Percentiles rank a stretch among this genome's conserved stretches.
These are phyloP conservation scores for Monosporascus sp. DNA, from an alignment of 2,329 filamentous ascomycete species.

Conservation along the genomic window DNA sequence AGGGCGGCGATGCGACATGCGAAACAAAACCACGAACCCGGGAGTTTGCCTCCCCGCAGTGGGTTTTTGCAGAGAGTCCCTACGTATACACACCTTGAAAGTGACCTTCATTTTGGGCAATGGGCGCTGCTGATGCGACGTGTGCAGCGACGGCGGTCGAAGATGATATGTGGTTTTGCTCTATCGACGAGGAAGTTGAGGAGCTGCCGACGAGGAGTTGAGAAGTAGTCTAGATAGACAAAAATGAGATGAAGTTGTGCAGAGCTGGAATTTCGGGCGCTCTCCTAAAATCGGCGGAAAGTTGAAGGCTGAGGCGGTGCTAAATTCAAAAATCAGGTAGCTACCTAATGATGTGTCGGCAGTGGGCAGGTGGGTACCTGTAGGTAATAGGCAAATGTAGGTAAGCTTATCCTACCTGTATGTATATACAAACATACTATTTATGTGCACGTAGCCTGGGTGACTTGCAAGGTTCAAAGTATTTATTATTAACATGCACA, in stretches of 20 bases:
- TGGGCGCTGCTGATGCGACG: slow-evolving; percentile 15
- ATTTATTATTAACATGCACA: too few species aligned
- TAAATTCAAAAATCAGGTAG: background rate
- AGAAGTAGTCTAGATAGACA: background rate
- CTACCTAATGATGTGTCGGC: slow-evolving; percentile 1
- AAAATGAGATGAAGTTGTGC: background rate
- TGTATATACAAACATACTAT: too few species aligned
- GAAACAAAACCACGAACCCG: background rate
- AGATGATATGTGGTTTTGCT: background rate
- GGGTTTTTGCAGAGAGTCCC: background rate
- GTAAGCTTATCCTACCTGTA: too few species aligned
- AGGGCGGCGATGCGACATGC: background rate
- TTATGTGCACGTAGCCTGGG: too few species aligned
- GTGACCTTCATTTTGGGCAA: slow-evolving; percentile 61
- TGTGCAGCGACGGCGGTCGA: background rate
- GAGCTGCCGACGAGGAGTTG: background rate
- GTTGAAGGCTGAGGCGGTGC: background rate
- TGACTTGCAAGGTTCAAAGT: too few species aligned
- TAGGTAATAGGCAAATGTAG: background rate
- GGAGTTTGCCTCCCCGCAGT: background rate
- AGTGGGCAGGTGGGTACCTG: background rate
- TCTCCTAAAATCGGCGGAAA: background rate
- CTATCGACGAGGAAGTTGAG: background rate
- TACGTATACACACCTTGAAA: slow-evolving; percentile 47
- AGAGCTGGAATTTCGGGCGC: background rate